Conservation (phyloP, 2,329 filamentous ascomycete species). For the Penicillium polonicum region DNA sequence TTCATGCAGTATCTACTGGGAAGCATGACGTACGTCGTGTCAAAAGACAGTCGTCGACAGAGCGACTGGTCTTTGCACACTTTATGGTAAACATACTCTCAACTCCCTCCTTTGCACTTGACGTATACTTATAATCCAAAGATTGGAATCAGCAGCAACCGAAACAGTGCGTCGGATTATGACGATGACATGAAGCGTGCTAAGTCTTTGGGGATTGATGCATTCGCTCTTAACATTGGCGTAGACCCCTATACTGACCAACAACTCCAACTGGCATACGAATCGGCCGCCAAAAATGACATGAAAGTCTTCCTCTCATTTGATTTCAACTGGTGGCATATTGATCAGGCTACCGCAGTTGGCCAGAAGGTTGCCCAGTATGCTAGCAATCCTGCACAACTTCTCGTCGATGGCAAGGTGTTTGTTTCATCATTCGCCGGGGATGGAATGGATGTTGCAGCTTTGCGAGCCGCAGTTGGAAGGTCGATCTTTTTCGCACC, state of each 20-base stretch:
- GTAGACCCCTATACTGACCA: conserved; percentile 44
- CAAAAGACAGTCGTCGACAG: conserved; percentile 1
- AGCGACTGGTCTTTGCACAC: conserved; percentile 43
- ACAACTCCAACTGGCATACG: conserved; percentile 51
- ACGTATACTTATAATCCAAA: conserved; percentile 15
- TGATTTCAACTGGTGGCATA: conserved; percentile 54
- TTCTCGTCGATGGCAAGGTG: conserved; percentile 50
- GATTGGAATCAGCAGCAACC: conserved; percentile 49
- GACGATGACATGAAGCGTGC: conserved; percentile 51
- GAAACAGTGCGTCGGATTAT: conserved; percentile 46
- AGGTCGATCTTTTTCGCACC: conserved; percentile 50
- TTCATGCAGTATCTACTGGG: neutral
- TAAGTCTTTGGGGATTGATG: conserved; percentile 47
- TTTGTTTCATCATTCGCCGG: conserved; percentile 57
- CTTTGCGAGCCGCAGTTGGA: conserved; percentile 45
- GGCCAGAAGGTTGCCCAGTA: conserved; percentile 51
- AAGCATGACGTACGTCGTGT: neutral
- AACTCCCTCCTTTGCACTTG: too few relatives aligned
- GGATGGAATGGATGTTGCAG: conserved; percentile 46
- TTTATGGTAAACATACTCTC: conserved; percentile 38
- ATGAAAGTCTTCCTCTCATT: conserved; percentile 60
- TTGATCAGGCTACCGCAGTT: conserved; percentile 40
- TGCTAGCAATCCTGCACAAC: conserved; percentile 46
- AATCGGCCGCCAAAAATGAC: conserved; percentile 45
- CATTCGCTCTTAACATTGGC: conserved; percentile 54